Evolutionary conservation across 169 alveolate genomes (phyloP), one percentile per base, ranked within the genome.

Genomic region (Amoebophrya sp.): DNA sequence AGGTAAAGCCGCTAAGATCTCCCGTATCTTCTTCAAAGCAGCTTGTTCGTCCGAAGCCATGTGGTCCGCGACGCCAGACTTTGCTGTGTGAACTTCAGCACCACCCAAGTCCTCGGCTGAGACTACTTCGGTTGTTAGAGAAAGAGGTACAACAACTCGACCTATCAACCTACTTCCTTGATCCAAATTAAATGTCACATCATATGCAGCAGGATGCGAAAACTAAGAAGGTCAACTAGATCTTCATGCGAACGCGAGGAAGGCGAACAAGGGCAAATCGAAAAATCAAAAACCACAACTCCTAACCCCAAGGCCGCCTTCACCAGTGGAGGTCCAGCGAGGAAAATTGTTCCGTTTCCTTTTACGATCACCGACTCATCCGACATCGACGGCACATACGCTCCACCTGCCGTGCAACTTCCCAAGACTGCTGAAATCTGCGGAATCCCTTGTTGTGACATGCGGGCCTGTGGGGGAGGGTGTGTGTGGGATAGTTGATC

Each of bases 361-460:
- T 93, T 93, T 36, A 96, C 97, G 83, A 96, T 95, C 0, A 96
- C 95, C 90, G 93, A 94, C 92, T 95, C 97, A 92, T 95, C 97
- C 76, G 95, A 76, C 97, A 95, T 94, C 34, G 96, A 97, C 38
- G 98, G 98, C 34, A 97, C 97, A 54, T 97, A 97, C 38, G 98
- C 98, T 40, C 98, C 98, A 33, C 97, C 98, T 3, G 98, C 98
- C 33, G 98, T 96, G 93, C 98, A 97, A 38, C 95, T 92, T 54
- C 98, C 98, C 40, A 96, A 90, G 55, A 97, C 98, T n/a, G 96
- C 95, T 18, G 98, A 92, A 55, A 92, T 33, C 92, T 90, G 92
- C 38, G 89, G 89, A 41, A 41, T 47, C 0, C 36, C 38, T 29
- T 1, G 6, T 29, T 89, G 55, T 3, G 36, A 26, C 91, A 89